A percentile compares a stretch with the other conserved stretches of the same genome.
Conservation (phyloP, 495 filamentous ascomycete genomes). For the Copromyces sp. region DNA sequence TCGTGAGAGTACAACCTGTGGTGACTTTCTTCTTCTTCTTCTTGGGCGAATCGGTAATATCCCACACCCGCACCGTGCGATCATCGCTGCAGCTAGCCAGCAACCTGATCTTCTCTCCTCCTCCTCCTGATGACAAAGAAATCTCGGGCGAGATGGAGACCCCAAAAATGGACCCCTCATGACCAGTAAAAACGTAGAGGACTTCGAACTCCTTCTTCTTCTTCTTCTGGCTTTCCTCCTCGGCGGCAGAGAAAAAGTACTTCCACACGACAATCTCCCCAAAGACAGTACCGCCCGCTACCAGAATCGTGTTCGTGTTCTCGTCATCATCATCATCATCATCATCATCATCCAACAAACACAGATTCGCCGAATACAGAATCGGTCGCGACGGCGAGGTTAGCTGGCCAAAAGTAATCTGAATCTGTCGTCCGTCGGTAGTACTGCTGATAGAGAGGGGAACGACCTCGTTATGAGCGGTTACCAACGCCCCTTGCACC, state of each 20-base stretch:
- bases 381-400: conserved; percentile 70
- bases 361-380: conserved; percentile 73
- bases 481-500: conserved; percentile 45
- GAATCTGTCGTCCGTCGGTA: not conserved
- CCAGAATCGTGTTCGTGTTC: conserved; percentile 38
- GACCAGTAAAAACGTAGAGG: conserved; percentile 69
- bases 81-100: conserved; percentile 94
- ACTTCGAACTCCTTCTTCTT: conserved; percentile 24
- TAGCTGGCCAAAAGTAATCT: conserved; percentile 29
- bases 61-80: conserved; percentile 81
- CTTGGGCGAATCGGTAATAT: conserved; percentile 42
- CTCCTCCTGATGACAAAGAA: conserved; percentile 16
- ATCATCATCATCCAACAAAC: conserved; percentile 39
- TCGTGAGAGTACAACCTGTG: not conserved
- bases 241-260: conserved; percentile 30
- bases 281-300: conserved; percentile 85
- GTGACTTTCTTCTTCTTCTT: not conserved
- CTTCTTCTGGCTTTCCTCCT: not conserved
- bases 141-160: conserved; percentile 64
- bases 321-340: conserved; percentile 7
- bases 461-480: conserved; percentile 72
- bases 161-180: conserved; percentile 90
- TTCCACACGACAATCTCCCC: conserved; percentile 91
- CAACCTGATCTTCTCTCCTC: conserved; percentile 38
- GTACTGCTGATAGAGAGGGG: conserved; percentile 16